Evolutionary conservation across 768 basidiomycete genomes (phyloP), one percentile per base, ranked within the genome.

Genomic region (Rhodotorula graminis): DNA sequence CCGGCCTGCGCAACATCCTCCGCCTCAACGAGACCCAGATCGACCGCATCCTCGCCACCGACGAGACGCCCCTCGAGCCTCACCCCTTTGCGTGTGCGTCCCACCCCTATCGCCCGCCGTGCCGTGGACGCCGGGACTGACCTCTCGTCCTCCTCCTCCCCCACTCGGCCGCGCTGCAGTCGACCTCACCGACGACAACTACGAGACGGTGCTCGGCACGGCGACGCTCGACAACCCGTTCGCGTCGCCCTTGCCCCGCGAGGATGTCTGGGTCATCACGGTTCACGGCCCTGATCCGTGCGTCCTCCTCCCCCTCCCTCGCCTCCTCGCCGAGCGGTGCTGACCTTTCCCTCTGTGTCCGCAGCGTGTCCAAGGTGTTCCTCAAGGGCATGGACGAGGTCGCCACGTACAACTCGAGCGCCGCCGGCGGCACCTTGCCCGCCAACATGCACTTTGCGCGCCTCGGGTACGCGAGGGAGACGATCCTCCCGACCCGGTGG

Each of bases 111-210:
- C 14, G 27, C 5, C 16, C 14, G 27, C 27, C 18, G 49, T 5
- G 50, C 10, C 5, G 44, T 12, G 44, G 31, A n/a, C 15, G 2
- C n/a, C 23, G 19, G 60, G 11, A 14, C 60, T 67, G 37, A 63
- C 56, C 56, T 9, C 18, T 9, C 21, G 37, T 9, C 37, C 9
- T 37, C 37, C 37, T 37, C 12, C 40, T 37, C 31, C 33, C 15
- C 47, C 10, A 21, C 18, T 16, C 21, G 33, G 4, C 33, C 33
- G n/a, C 19, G 1, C 21, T 9, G 12, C 58, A 76, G 74, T 67
- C 62, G 74, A 76, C 40, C 25, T 76, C 8, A 72, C 65, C 14
- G 74, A 76, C 59, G 68, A 62, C 2, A 72, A 76, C 56, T 76
- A 52, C 47, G 52, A 61, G 31, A 65, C 65, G 6, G 55, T 72